Base-by-base conservation (phyloP, 2,329 filamentous ascomycete species). In the Ceratocystis papillata region DNA sequence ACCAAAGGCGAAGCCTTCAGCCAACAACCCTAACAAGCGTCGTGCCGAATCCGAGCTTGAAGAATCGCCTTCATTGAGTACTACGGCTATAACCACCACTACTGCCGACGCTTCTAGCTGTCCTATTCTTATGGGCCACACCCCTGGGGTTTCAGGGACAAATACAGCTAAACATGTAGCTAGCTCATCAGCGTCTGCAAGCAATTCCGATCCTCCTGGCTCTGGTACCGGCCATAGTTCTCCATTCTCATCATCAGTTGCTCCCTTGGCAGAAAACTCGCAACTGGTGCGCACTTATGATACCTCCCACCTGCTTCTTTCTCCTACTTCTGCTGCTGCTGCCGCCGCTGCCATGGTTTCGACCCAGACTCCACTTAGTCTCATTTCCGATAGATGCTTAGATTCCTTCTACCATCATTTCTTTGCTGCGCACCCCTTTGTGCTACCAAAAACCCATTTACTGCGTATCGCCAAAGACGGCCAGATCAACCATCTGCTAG, bases 361-460 rank as follows among this genome's bases (percentile, higher is more conserved):
- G 68, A 66, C 72, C 22, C 72, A 74, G 67, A 71, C 72, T 12
- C 72, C 73, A 0, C 68, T 72, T 2, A 72, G 72, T 45, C 78
- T 76, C 6, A 72, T 82, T 7, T 73, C 77, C 0, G 81, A 84
- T 67, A 77, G 79, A 37, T 84, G 81, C 70, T 73, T 84, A 37
- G 80, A 84, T 65, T 79, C 81, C 0, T 85, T 83, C 71, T 85
- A 84, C 69, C 77, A 78, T 68, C 77, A 81, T 70, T 86, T 86
- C 70, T 79, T 82, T 69, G 77, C 79, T 8, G 78, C 79, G 2
- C 83, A 85, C 70, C 84, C 83, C 1, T 81, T 85, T 70, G 77
- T 81, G 25, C 75, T 85, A 33, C 83, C 83, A 1, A 81, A 79
- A 69, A 75, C 79, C 5, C 74, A 77, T 62, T 75, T 86, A 30